Conservation (phyloP, 2,329 filamentous ascomycete genomes). For the Teratosphaeriaceae sp. region DNA sequence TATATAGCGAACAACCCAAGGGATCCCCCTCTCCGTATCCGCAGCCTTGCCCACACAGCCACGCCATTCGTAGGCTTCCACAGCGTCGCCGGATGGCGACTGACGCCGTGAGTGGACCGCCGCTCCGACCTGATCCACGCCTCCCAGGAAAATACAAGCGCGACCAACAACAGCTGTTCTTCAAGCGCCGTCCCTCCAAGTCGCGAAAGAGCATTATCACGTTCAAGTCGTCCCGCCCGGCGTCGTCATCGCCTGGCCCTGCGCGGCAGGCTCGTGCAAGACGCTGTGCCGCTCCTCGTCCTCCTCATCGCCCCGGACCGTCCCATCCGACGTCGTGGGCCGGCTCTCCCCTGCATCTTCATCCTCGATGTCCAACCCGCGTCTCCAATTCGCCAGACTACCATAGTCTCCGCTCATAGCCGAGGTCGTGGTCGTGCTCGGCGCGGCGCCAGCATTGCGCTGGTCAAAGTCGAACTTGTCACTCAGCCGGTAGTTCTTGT, state of each 20-base stretch:
- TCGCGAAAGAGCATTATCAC: too few relatives aligned
- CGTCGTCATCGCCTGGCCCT: neutral
- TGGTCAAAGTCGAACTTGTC: conserved; percentile 75
- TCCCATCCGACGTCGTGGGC: conserved; percentile 7
- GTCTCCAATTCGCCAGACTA: conserved; percentile 73
- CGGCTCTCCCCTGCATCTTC: conserved; percentile 14
- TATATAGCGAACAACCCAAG: too few relatives aligned
- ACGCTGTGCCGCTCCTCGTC: neutral
- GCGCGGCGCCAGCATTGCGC: conserved; percentile 6
- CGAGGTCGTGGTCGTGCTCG: conserved; percentile 18
- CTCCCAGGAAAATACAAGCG: too few relatives aligned
- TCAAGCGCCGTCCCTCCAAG: too few relatives aligned
- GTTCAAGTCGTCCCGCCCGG: neutral
- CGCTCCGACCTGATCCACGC: too few relatives aligned
- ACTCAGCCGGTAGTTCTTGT: conserved; percentile 88
- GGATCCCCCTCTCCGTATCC: too few relatives aligned
- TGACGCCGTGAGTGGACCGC: too few relatives aligned
- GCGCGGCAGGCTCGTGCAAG: neutral
- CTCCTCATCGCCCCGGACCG: conserved; percentile 1
- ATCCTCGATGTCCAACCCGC: conserved; percentile 55
- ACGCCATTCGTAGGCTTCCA: too few relatives aligned
- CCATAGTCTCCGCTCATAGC: conserved; percentile 42
- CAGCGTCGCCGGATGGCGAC: too few relatives aligned
- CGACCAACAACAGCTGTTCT: too few relatives aligned
- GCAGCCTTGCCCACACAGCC: too few relatives aligned